A percentile compares a stretch with the other conserved stretches of the same genome.
These are phyloP conservation scores for Solanum chiquidenum DNA, from an alignment of 257 asterid genomes.

Conservation along the genomic window DNA sequence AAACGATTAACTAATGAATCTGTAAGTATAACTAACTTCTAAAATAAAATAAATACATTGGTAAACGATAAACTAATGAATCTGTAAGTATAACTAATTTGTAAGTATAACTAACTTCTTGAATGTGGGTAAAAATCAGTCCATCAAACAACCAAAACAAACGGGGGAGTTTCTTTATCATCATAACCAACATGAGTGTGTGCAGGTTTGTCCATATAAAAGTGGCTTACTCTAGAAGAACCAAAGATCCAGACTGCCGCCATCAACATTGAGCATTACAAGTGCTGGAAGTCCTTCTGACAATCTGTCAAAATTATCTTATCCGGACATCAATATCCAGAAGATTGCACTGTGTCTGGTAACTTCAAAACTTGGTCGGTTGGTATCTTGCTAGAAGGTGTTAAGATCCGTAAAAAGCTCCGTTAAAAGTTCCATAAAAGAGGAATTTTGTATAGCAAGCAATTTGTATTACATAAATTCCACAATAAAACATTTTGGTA, in stretches of 20 bases:
- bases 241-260: constrained; percentile 61
- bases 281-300: constrained; percentile 43
- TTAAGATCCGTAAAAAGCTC: constrained; percentile 24
- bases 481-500: not conserved
- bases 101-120: constrained; percentile 2
- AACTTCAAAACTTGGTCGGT: constrained; percentile 76
- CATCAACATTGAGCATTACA: constrained; percentile 52
- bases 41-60: not conserved
- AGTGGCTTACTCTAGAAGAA: constrained; percentile 68
- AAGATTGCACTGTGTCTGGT: constrained; percentile 37
- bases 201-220: constrained; percentile 76
- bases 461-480: not conserved
- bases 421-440: constrained; percentile 12
- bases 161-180: constrained; percentile 37
- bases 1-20: constrained; percentile 2
- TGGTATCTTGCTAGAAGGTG: constrained; percentile 46
- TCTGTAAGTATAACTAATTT: not conserved
- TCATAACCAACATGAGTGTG: constrained; percentile 67
- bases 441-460: not conserved
- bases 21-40: not conserved
- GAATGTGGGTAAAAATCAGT: constrained; percentile 6
- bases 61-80: not conserved
- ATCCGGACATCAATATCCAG: not conserved
- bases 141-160: constrained; percentile 24
- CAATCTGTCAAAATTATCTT: not conserved